Evolutionary conservation across 148 eudicot genomes (phyloP), one percentile per base, ranked within the genome.

Genomic region (Arbutus unedo): DNA sequence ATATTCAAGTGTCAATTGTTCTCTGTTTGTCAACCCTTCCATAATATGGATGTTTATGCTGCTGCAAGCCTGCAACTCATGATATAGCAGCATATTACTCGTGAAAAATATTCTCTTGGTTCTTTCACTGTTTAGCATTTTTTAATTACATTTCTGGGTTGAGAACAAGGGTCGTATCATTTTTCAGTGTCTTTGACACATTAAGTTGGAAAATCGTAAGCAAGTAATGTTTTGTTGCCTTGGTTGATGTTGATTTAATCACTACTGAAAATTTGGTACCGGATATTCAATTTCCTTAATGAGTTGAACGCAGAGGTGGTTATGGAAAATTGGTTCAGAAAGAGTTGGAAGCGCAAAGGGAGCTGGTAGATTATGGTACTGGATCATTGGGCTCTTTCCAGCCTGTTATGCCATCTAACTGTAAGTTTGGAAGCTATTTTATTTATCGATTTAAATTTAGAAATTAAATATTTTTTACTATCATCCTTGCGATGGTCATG

Each of bases 261-360:
- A 47, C 8, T 23, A 49, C 8, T 2, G 1, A 43, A 59, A 48
- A 45, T 1, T 6, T n/a, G 54, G 31, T 23, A 21, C 10, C 71
- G 44, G 14, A 76, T 47, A 16, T 75, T 72, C 8, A 62, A 53
- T 85, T 86, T 88, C 92, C 98, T 92, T 93, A 86, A 93, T 83
- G 78, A 84, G 85, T 83, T 77, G 71, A 84, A 95, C 98, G 98
- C 84, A 93, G 98, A 92, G 98, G 98, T 84, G 98, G 98, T 84
- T 95, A 95, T 85, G 98, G 98, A 78, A 93, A 95, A 83, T 84
- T 95, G 87, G 98, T 95, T 70, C 98, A 95, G 82, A 93, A 82
- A 84, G 99, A 96, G 85, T 86, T 96, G 83, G 99, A 96, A 89
- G 94, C 89, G 16, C 99, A 93, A 81, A 91, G 99, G 83, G 89